Conservation (phyloP, 257 asterid species). For the Schizonepeta tenuifolia region DNA sequence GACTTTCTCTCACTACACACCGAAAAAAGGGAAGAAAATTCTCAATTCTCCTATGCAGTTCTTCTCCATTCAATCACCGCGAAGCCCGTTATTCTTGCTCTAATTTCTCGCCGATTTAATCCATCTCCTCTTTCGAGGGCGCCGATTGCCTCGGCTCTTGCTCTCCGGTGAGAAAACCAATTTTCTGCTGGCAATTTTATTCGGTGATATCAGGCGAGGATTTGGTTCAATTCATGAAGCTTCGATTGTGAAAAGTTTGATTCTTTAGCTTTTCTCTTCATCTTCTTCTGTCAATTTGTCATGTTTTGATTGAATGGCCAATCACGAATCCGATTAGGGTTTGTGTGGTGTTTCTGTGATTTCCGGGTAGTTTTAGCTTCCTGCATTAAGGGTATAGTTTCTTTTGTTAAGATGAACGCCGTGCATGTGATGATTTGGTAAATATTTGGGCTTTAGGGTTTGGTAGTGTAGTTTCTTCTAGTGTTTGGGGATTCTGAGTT, state of each 20-base stretch:
- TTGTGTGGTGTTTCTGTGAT: conserved; percentile 41
- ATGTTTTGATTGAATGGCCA: conserved; percentile 33
- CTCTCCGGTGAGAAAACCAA: conserved; percentile 46
- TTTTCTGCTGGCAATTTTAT: conserved; percentile 23
- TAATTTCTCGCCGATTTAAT: conserved; percentile 33
- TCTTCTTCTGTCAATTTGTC: not conserved
- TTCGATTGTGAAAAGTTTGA: conserved; percentile 29
- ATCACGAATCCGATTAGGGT: conserved; percentile 58
- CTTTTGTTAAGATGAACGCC: conserved; percentile 17
- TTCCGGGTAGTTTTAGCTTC: conserved; percentile 31
- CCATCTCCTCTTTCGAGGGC: conserved; percentile 36
- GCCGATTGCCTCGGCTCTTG: conserved; percentile 49
- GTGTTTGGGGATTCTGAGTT: conserved; percentile 39
- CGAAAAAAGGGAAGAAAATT: conserved; percentile 4
- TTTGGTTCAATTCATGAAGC: conserved; percentile 27
- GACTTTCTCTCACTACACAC: conserved; percentile 32
- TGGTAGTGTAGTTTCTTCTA: conserved; percentile 33
- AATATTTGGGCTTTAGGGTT: conserved; percentile 37
- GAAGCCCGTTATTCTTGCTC: conserved; percentile 29
- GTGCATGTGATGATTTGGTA: conserved; percentile 36
- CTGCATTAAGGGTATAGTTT: conserved; percentile 33
- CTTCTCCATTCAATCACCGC: conserved; percentile 37
- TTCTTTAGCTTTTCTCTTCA: not conserved
- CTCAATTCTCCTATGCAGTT: conserved; percentile 17
- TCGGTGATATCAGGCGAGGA: conserved; percentile 27